Evolutionary conservation across 192 early-diverging fungal genomes (phyloP), one percentile per base, ranked within the genome.

Genomic region (Entomortierella lignicola): DNA sequence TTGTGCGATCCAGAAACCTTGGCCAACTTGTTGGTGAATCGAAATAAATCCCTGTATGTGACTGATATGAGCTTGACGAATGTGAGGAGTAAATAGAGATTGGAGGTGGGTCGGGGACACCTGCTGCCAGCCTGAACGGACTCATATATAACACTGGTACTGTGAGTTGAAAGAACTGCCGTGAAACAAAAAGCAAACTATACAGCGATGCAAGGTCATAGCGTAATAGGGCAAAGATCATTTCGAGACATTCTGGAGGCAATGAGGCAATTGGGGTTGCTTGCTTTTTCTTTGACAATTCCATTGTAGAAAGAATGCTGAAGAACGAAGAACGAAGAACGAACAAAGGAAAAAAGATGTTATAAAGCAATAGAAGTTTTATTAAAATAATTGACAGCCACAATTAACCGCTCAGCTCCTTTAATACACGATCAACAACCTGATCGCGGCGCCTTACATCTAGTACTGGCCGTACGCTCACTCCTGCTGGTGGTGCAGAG

Each of bases 211-310:
- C n/a, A 41, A 77, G 54, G 56, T 77, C 72, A 39, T 77, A 4
- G 25, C 66, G 58, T 17, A 68, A 26, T 30, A 20, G 44, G 17
- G 21, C 59, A 27, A 77, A 11, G 50, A 77, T 68, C 59, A 77
- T 47, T 54, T 77, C 72, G 50, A 77, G 72, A 37, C 72, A 77
- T 56, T 77, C 72, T 8, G 51, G 57, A 29, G 72, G 72, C 13
- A 77, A 30, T 27, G 13, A 32, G 8, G 55, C 44, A 11, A 72
- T 30, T 13, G 63, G 13, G 8, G 56, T 30, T 7, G 23, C 12
- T 18, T 34, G 26, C 31, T 25, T 26, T n/a, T 21, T 10, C 25
- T 23, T n/a, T 15, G 17, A 25, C 2, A 42, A 37, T 37, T 67
- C 15, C 43, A 57, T 57, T 55, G 29, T 43, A 15, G 27, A 32